phyloP scores from a whole-genome alignment of 2,329 filamentous ascomycete genomes.

The Alternaria incomplexa region DNA sequence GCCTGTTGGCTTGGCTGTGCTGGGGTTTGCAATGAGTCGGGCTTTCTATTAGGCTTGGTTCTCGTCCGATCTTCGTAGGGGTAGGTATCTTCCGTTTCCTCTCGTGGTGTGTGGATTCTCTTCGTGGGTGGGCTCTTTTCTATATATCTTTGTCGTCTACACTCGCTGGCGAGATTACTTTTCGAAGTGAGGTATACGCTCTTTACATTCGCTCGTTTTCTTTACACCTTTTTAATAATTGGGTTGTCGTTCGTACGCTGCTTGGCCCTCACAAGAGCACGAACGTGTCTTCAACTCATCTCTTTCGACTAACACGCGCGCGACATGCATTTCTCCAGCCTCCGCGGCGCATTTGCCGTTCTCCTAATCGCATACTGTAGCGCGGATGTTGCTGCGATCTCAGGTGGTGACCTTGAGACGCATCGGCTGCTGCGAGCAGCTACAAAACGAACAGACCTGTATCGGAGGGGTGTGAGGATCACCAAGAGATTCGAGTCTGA shows the following conservation, averaged over 20 bases:
- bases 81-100: neutral
- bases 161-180: constrained; percentile 6
- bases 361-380: constrained; percentile 22
- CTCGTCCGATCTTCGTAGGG: neutral
- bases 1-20: neutral
- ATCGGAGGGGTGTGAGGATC: constrained; percentile 34
- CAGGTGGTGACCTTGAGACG: constrained; percentile 2
- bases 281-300: neutral
- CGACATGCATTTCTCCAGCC: constrained; percentile 20
- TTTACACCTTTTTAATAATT: neutral
- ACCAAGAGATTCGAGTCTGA: constrained; percentile 33
- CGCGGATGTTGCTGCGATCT: constrained; percentile 11
- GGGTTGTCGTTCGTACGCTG: neutral
- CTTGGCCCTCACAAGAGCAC: neutral
- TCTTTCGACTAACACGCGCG: neutral
- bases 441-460: constrained; percentile 34
- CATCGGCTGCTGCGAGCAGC: constrained; percentile 42
- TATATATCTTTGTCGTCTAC: neutral
- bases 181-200: neutral
- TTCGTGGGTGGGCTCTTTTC: neutral
- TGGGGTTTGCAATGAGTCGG: neutral
- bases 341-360: constrained; percentile 17
- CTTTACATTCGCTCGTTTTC: neutral
- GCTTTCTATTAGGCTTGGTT: neutral
- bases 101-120: neutral